Evolutionary conservation across 2,329 filamentous ascomycete genomes (phyloP).

Genomic region (Calonectria multiphialidica): DNA sequence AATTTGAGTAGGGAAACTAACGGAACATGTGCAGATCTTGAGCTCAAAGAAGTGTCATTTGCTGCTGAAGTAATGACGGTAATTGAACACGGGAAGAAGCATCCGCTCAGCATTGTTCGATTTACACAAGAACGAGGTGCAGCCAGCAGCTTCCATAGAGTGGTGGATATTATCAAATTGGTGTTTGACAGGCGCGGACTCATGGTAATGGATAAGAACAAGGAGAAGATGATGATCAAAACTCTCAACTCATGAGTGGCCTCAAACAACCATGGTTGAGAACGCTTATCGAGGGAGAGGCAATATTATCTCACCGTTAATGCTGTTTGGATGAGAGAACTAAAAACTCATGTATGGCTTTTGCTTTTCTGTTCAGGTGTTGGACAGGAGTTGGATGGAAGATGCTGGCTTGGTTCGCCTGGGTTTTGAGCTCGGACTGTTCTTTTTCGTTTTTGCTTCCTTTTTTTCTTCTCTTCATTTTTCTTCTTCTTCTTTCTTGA

Average conservation of each 20-base stretch:
- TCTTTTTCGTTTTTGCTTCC: background rate
- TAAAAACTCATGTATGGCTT: constrained; percentile 16
- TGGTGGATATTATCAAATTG: constrained; percentile 80
- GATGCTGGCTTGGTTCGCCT: constrained; percentile 4
- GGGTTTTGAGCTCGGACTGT: background rate
- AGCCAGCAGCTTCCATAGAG: constrained; percentile 87
- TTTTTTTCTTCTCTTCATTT: background rate
- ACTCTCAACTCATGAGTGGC: constrained; percentile 65
- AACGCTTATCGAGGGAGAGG: background rate
- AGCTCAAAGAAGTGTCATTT: constrained; percentile 89
- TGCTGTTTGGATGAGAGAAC: constrained; percentile 21
- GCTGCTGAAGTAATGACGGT: constrained; percentile 90
- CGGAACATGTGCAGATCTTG: constrained; percentile 68
- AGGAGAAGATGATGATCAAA: constrained; percentile 80
- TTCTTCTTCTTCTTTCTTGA: background rate
- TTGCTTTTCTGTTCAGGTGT: constrained; percentile 20
- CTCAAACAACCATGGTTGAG: background rate
- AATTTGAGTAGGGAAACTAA: constrained; percentile 33
- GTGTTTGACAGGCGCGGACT: constrained; percentile 75
- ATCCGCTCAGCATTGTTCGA: constrained; percentile 82
- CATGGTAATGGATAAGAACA: constrained; percentile 75
- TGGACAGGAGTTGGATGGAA: constrained; percentile 29
- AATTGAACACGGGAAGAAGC: constrained; percentile 84
- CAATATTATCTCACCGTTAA: constrained; percentile 14
- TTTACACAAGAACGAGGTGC: constrained; percentile 94